phyloP scores from a whole-genome alignment of 2,329 filamentous ascomycete genomes.

The Botrytis squamosa region DNA sequence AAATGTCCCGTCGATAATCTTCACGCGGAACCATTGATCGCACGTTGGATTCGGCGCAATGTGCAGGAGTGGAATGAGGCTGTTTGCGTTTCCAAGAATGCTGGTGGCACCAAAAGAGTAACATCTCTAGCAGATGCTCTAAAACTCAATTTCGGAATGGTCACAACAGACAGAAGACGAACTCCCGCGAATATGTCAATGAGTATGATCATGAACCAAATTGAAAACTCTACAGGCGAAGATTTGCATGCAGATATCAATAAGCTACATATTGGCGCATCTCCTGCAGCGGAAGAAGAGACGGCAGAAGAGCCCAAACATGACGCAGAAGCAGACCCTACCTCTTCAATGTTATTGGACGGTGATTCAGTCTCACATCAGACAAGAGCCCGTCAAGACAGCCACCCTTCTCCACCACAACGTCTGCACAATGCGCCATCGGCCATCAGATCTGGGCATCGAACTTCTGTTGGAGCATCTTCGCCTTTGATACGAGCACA shows the following conservation, averaged over 20 bases:
- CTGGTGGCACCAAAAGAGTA: constrained; percentile 93
- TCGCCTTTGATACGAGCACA: constrained; percentile 32
- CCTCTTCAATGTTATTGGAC: constrained; percentile 21
- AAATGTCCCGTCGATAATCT: constrained; percentile 96
- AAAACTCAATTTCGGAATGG: constrained; percentile 96
- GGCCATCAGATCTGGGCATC: constrained; percentile 28
- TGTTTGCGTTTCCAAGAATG: constrained; percentile 97
- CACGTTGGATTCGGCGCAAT: constrained; percentile 90
- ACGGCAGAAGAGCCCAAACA: constrained; percentile 17
- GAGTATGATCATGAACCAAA: constrained; percentile 72
- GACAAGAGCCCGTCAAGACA: constrained; percentile 32
- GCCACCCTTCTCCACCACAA: constrained; percentile 31
- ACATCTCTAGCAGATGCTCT: constrained; percentile 93
- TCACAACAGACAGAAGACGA: constrained; percentile 77
- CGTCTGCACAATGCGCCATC: constrained; percentile 29
- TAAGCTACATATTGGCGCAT: constrained; percentile 33
- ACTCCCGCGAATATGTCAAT: constrained; percentile 65
- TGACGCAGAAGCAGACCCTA: constrained; percentile 13
- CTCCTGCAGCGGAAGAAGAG: constrained; percentile 22
- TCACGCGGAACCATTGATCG: constrained; percentile 91
- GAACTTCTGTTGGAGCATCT: constrained; percentile 23
- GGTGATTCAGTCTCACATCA: constrained; percentile 26
- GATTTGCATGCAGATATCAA: constrained; percentile 42
- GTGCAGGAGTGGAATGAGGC: constrained; percentile 85
- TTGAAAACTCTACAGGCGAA: constrained; percentile 58